Evolutionary conservation across 1,284 basidiomycete species (phyloP).

Genomic region (Apiotrichum sp.): DNA sequence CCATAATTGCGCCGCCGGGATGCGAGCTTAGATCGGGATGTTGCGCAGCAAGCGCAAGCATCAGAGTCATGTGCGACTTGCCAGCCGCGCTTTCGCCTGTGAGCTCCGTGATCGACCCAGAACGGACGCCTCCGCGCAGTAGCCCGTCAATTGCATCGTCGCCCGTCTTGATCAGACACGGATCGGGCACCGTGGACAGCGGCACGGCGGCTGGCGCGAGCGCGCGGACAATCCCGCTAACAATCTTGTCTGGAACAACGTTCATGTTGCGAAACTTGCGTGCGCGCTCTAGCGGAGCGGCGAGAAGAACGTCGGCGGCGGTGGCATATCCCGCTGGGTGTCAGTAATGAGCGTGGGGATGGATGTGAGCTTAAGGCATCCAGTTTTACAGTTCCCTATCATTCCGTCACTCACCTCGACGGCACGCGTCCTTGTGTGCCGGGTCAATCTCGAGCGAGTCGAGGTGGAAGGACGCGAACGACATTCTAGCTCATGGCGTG

Average conservation of each 20-base stretch:
- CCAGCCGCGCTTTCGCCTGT: conserved; percentile 84
- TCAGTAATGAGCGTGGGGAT: not conserved
- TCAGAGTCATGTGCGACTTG: conserved; percentile 77
- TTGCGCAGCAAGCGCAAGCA: conserved; percentile 69
- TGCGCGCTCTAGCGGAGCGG: conserved; percentile 30
- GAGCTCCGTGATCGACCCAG: conserved; percentile 74
- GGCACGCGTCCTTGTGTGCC: conserved; percentile 24
- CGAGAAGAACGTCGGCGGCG: conserved; percentile 41
- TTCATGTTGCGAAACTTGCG: conserved; percentile 25
- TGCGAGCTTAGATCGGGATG: conserved; percentile 54
- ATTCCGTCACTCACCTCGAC: conserved; percentile 23
- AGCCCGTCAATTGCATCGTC: conserved; percentile 59
- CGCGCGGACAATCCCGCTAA: conserved; percentile 19
- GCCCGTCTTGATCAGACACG: conserved; percentile 51
- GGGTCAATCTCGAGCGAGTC: conserved; percentile 27
- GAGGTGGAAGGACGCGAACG: conserved; percentile 33
- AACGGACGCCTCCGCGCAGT: conserved; percentile 67
- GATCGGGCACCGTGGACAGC: not conserved
- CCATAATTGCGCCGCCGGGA: conserved; percentile 58
- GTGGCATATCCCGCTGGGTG: conserved; percentile 28
- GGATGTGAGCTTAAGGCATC: no score
- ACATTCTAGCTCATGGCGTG: conserved; percentile 18
- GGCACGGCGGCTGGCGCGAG: conserved; percentile 19
- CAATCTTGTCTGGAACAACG: conserved; percentile 18
- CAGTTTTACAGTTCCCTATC: no score